Evolutionary conservation across 257 asterid genomes (phyloP), one percentile per base, ranked within the genome.

Genomic region (Jasminum sambac): DNA sequence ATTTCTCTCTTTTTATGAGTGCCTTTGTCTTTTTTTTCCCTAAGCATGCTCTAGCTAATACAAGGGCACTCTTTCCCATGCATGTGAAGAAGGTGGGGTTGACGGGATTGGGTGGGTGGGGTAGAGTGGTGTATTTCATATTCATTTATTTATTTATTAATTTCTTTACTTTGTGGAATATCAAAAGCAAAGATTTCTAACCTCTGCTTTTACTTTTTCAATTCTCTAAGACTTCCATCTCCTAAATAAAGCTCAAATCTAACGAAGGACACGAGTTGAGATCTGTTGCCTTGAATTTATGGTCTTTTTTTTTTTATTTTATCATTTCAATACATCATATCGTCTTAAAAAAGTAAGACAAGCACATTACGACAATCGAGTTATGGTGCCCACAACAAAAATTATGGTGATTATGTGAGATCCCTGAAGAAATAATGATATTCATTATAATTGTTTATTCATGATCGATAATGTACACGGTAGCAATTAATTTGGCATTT

Each of bases 161-260:
- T 75, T 61, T 42, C 40, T 80, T 67, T 70, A 64, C 73, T 72
- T 81, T 85, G 95, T 87, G 89, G 89, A 82, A 77, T 86, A 91
- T 86, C 78, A 83, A 90, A 88, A 85, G 91, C 89, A 84, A 81
- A 71, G 61, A 72, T 77, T 24, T 74, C 63, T 75, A 76, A 41
- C 66, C 68, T 77, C 19, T 76, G 75, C 91, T 88, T 86, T 87
- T 74, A 69, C 90, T 86, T 85, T 78, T 79, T 79, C 81, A 84
- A 88, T 82, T 78, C 87, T 72, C 87, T 85, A 87, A 83, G 95
- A 88, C 90, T 84, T 79, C 92, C 90, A 87, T 82, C 84, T 84
- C 83, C 90, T 83, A 88, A 80, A 78, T 88, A 90, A 90, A 88
- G 92, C 87, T 80, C 85, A 79, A 75, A 81, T 70, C 67, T 68